phyloP scores from a whole-genome alignment of 2,329 filamentous ascomycete species.

The Moelleriella libera region DNA sequence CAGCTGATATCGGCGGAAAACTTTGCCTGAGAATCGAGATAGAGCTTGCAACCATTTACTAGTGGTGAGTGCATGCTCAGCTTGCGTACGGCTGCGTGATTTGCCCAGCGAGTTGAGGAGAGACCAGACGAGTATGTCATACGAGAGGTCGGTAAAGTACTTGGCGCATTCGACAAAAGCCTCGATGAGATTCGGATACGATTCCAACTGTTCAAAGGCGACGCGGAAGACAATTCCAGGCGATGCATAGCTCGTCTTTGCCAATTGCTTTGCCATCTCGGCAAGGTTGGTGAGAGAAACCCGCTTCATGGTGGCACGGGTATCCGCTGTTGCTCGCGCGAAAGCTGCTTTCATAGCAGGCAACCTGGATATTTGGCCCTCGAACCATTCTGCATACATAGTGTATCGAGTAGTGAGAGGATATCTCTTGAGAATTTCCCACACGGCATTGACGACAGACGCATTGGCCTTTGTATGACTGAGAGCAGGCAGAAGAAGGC shows the following conservation, averaged over 20 bases:
- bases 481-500: constrained; percentile 74
- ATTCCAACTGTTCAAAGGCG: constrained; percentile 80
- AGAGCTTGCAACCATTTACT: constrained; percentile 87
- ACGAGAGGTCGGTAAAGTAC: constrained; percentile 85
- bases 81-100: constrained; percentile 47
- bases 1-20: constrained; percentile 73
- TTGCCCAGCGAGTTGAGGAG: constrained; percentile 62
- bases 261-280: constrained; percentile 74
- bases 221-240: constrained; percentile 86
- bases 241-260: constrained; percentile 83
- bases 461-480: constrained; percentile 79
- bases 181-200: constrained; percentile 88
- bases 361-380: constrained; percentile 59
- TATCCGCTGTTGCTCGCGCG: constrained; percentile 61
- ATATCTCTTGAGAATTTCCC: constrained; percentile 67
- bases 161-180: constrained; percentile 88
- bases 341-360: constrained; percentile 72
- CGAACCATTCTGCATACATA: constrained; percentile 90
- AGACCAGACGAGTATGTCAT: constrained; percentile 88
- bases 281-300: constrained; percentile 77
- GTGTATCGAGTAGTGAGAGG: constrained; percentile 65
- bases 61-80: constrained; percentile 54
- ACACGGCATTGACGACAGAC: constrained; percentile 73
- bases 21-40: constrained; percentile 78
- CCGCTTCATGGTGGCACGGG: constrained; percentile 74